Evolutionary conservation across 2,329 filamentous ascomycete genomes (phyloP), one percentile per base, ranked within the genome.

Genomic region (Pyrenophora graminea): DNA sequence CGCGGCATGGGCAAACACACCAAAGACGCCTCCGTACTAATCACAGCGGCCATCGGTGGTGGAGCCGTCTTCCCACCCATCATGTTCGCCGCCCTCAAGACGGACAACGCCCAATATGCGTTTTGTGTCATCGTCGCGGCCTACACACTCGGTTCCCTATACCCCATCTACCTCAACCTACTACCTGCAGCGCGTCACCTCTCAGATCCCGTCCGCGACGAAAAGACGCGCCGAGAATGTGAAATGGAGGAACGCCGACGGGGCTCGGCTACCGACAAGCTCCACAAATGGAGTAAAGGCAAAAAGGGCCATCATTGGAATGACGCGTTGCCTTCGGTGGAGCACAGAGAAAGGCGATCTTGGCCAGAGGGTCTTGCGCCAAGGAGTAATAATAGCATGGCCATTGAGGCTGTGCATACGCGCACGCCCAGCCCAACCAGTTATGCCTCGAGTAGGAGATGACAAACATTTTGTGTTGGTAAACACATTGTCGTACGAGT

Each of bases 1-100:
- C 81, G 83, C 18, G 84, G 84, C 7, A 76, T 84, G 57, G 83
- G 82, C 5, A 74, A 69, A 12, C 79, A 83, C 61, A 85, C 83
- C 13, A 85, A 85, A 61, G 76, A 80, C 27, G 84, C 80, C 6
- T 76, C 79, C 6, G 77, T 79, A 0, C 58, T 83, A 2, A 67
- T 87, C 38, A 81, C 82, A 1, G 76, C 79, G 8, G 79, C 80
- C 4, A 80, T 84, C 36, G 76, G 76, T 15, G 84, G 82, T 1
- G 84, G 82, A 2, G 78, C 77, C 1, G 73, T 79, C 27, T 80
- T 85, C 49, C 80, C 83, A 0, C 82, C 82, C 7, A 79, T 85
- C 48, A 77, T 81, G 55, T 78, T 77, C 44, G 77, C 76, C 1
- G 76, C 79, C 6, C 64, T 68, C 4, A 67, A 76, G 7, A 59